Evolutionary conservation across 768 basidiomycete species (phyloP), one percentile per base, ranked within the genome.

Genomic region (Mycena galopus): DNA sequence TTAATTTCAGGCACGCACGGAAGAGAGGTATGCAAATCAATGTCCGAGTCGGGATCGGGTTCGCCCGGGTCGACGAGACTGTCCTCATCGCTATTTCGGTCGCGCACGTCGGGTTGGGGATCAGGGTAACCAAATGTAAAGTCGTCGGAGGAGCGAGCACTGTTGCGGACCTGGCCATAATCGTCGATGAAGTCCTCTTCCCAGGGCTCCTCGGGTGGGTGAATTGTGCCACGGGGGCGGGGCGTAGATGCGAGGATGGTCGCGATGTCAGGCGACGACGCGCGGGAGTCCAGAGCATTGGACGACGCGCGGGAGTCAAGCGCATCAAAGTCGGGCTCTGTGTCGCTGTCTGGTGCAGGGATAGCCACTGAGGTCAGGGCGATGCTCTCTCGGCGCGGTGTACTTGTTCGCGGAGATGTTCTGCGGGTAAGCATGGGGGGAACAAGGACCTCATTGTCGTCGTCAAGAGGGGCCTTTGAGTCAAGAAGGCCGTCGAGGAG

Each of bases 1-100:
- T 32, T 11, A 65, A 58, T 47, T 64, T 59, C 67, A 67, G 12
- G 69, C 11, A 88, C 91, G 80, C 75, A 92, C 91, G 92, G 91
- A 11, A 93, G 78, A 0, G 91, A 91, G 1, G 92, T 93, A 75
- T 92, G 91, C 35, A 93, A 76, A 80, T 93, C 92, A 60, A 92
- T 78, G 79, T 90, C 91, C 21, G 91, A 92, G 81, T 91, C 90
- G 2, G 86, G 86, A 23, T 88, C 89, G 1, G 86, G 86, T n/a
- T 88, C 89, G 29, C 12, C 32, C 23, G 23, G 50, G 23, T 51
- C 50, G 16, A 12, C 25, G 50, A 1, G 25, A n/a, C 67, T 78
- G 29, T 75, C 79, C 30, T 74, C 44, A 50, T 77, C 72, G 55
- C 73, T 76, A 61, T 76, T 79, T 42, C 79, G 55, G 29, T 73